Evolutionary conservation across 2,329 filamentous ascomycete species (phyloP), one percentile per base, ranked within the genome.

Genomic region (Fusarium xyrophilum): DNA sequence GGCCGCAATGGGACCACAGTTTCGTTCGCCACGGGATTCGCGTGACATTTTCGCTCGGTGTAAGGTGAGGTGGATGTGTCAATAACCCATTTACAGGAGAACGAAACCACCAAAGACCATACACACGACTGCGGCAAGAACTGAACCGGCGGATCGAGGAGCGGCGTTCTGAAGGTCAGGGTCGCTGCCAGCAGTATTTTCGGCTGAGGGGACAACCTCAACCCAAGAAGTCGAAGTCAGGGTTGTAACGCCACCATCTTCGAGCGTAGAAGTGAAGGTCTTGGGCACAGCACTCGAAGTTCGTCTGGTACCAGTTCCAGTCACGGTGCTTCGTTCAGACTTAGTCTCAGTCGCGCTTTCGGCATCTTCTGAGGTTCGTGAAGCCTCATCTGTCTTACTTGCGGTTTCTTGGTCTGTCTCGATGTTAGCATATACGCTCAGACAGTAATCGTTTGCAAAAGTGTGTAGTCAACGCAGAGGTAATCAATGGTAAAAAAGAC

Each of bases 181-280:
- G 40, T 74, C 72, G 56, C 69, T 69, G 60, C 70, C 59, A 25
- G 66, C 65, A 19, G 75, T 74, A 13, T 76, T 56, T 32, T 75
- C 67, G 25, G 73, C 68, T 2, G 78, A 76, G 3, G 82, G 80
- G 14, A 80, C 77, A 39, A 82, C 80, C 25, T 78, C 80, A 5
- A 86, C 83, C 72, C 78, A 83, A 1, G 83, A 83, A 3, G 84
- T 86, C n/a, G 79, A 79, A 14, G 83, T 85, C 50, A 85, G 75
- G 15, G 81, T 79, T 6, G 80, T 80, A 55, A 82, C 76, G 33
- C 78, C 80, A 28, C 84, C 84, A 50, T 83, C 76, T 15, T 76
- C 69, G 36, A 81, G 74, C 10, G 83, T 84, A 10, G 81, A 82
- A n/a, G 84, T 86, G 63, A 76, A 75, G 1, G 82, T 83, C 27